phyloP scores from a whole-genome alignment of 2,329 filamentous ascomycete genomes.

The Shiraia sp. region DNA sequence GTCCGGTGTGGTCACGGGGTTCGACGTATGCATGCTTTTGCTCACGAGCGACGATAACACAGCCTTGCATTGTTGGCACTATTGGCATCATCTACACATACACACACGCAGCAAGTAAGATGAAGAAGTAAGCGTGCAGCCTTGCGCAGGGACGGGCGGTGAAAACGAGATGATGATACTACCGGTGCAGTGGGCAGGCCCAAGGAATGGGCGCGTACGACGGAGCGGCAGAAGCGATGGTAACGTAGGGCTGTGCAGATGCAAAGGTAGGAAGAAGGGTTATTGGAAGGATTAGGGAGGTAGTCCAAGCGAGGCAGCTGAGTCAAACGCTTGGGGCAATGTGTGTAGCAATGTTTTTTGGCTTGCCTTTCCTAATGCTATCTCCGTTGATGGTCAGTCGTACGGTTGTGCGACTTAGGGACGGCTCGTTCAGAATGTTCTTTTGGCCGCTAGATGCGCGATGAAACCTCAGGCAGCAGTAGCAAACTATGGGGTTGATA shows the following conservation, averaged over 20 bases:
- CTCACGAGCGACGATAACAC: no score
- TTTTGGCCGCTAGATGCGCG: conserved; percentile 1
- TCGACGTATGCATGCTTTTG: no score
- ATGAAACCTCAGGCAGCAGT: background rate
- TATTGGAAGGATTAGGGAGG: conserved; percentile 12
- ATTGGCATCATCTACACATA: no score
- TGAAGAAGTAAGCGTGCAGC: conserved; percentile 1
- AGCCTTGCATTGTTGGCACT: no score
- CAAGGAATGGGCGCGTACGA: conserved; percentile 12
- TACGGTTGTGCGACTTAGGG: conserved; percentile 3
- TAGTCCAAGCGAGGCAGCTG: conserved; percentile 23
- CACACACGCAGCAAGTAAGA: no score
- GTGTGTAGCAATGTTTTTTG: no score
- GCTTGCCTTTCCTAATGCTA: no score
- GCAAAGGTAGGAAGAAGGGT: no score
- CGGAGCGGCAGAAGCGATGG: conserved; percentile 15
- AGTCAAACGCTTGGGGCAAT: conserved; percentile 6
- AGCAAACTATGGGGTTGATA: background rate
- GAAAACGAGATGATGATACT: no score
- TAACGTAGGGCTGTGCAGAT: conserved; percentile 26
- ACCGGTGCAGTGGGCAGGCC: conserved; percentile 10
- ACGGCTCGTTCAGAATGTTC: background rate
- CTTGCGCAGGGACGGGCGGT: conserved; percentile 26
- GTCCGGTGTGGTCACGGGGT: no score
- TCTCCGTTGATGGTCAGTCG: conserved; percentile 2